Percentiles rank a stretch among this genome's conserved stretches.
Evolutionary conservation across 805 yeast species (phyloP).

Genomic region (Wickerhamomyces hampshirensis): DNA sequence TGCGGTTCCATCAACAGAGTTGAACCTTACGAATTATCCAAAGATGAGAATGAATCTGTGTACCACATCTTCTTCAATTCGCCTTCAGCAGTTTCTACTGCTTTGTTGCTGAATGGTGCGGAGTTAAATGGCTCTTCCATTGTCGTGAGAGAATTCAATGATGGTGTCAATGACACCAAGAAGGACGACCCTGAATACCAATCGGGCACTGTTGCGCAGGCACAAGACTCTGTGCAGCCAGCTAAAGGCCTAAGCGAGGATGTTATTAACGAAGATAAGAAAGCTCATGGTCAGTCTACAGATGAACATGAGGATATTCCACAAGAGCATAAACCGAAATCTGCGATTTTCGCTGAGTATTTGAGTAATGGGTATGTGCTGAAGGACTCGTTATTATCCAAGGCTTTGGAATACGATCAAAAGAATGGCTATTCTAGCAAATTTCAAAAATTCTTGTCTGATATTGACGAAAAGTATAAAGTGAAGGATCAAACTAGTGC

Average conservation of each 20-base stretch:
- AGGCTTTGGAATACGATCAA: conserved; percentile 60
- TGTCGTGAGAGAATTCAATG: conserved; percentile 31
- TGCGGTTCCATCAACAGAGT: conserved; percentile 51
- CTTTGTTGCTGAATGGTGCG: conserved; percentile 66
- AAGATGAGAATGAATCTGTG: conserved; percentile 10
- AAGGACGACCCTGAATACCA: conserved; percentile 13
- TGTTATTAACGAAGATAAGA: conserved; percentile 1
- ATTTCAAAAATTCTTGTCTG: conserved; percentile 51
- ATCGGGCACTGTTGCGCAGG: conserved; percentile 6
- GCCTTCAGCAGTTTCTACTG: conserved; percentile 63
- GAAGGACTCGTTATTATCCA: conserved; percentile 54
- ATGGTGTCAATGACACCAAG: conserved; percentile 21
- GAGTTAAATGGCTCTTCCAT: conserved; percentile 60
- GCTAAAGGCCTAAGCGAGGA: conserved; percentile 5
- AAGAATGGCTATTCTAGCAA: conserved; percentile 54
- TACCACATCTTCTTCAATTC: conserved; percentile 48
- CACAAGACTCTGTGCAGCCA: conserved; percentile 6
- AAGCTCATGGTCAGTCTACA: conserved; percentile 6
- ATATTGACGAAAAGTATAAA: conserved; percentile 58
- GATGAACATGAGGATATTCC: conserved; percentile 40
- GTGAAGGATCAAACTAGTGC: conserved; percentile 35
- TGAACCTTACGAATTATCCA: conserved; percentile 12
- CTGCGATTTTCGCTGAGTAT: conserved; percentile 71
- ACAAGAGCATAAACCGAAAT: conserved; percentile 76
- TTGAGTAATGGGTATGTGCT: conserved; percentile 68